These are phyloP conservation scores for Tetrahymena malaccensis DNA, from an alignment of 73 alveolate genomes.

Conservation along the genomic window DNA sequence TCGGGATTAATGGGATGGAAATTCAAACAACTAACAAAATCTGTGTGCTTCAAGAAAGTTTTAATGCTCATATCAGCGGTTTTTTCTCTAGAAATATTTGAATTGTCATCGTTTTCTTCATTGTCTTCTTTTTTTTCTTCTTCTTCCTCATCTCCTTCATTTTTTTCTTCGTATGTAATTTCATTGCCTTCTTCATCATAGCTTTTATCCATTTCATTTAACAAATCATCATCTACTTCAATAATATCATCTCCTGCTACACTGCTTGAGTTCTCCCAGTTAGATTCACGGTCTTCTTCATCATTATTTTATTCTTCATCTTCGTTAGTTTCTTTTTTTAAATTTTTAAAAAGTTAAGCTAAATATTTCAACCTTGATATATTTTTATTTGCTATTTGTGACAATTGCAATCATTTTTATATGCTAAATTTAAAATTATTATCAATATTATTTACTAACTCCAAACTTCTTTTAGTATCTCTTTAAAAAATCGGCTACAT, in stretches of 20 bases:
- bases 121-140: constrained; percentile 1
- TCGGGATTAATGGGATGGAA: constrained; percentile 9
- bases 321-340: background rate
- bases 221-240: constrained; percentile 19
- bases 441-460: background rate
- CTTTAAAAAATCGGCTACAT: background rate
- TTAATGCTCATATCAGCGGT: background rate
- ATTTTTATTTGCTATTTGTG: background rate
- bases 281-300: background rate
- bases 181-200: constrained; percentile 9
- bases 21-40: constrained; percentile 2
- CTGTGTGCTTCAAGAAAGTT: constrained; percentile 5
- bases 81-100: background rate
- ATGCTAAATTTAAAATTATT: background rate
- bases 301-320: background rate
- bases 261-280: constrained; percentile 6
- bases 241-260: constrained; percentile 29
- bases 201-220: constrained; percentile 17
- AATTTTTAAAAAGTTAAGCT: background rate
- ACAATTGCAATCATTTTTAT: background rate
- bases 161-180: background rate
- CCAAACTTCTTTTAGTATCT: background rate
- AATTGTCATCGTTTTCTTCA: background rate
- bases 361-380: background rate
- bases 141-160: constrained; percentile 3